Evolutionary conservation across 2,329 filamentous ascomycete genomes (phyloP).

Genomic region (Cercospora canescens): DNA sequence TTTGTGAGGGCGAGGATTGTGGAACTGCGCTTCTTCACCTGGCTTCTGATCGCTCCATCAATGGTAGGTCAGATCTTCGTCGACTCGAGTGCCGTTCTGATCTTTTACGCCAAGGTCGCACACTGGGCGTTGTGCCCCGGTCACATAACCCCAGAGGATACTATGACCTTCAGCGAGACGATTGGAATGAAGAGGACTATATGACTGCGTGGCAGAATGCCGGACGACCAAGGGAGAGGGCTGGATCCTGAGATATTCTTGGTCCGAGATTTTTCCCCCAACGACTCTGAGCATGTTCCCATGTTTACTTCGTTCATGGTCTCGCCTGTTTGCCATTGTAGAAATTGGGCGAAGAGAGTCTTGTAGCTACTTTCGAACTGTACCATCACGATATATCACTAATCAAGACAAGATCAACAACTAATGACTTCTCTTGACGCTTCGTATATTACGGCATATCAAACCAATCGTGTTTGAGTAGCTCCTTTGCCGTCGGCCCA

Average conservation of each 20-base stretch:
- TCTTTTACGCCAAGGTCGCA: background rate
- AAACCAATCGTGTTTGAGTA: slow-evolving; percentile 43
- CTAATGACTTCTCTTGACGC: too few species aligned
- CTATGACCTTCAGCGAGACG: slow-evolving; percentile 1
- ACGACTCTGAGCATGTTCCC: background rate
- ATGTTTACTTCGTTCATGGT: too few species aligned
- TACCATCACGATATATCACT: too few species aligned
- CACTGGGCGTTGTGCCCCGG: background rate
- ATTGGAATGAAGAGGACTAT: slow-evolving; percentile 9
- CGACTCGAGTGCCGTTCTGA: background rate
- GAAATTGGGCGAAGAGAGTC: too few species aligned
- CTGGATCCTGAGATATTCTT: background rate
- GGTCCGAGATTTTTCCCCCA: background rate
- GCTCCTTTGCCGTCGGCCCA: slow-evolving; percentile 42
- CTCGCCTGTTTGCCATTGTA: too few species aligned
- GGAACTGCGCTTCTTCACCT: background rate
- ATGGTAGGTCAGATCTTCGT: background rate
- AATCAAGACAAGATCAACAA: too few species aligned
- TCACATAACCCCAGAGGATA: slow-evolving; percentile 2
- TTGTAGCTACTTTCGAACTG: too few species aligned
- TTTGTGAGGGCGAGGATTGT: background rate
- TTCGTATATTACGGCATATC: slow-evolving; percentile 12
- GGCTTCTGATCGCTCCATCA: background rate
- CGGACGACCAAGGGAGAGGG: background rate
- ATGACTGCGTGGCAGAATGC: slow-evolving; percentile 7